Conservation (phyloP, 352 stramenopile genomes). For the Globisporangium polare region DNA sequence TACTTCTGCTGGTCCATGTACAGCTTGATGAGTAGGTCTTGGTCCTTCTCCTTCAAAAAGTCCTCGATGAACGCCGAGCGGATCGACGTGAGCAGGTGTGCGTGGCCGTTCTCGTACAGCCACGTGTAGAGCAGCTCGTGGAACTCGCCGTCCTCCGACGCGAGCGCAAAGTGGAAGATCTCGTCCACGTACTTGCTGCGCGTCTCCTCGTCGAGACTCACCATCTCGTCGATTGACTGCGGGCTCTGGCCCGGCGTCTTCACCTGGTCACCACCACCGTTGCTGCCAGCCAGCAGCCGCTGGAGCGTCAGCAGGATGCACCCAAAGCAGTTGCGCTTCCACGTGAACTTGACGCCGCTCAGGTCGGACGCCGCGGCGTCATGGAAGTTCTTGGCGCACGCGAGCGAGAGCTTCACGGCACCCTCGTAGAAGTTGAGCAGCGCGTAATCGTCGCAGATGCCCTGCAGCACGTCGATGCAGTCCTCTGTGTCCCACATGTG, state of each 20-base stretch:
- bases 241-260: slow-evolving; percentile 36
- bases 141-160: slow-evolving; percentile 68
- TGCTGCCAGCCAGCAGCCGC: slow-evolving; percentile 28
- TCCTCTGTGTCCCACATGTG: slow-evolving; percentile 85
- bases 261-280: slow-evolving; percentile 21
- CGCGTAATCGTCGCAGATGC: slow-evolving; percentile 79
- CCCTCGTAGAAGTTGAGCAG: slow-evolving; percentile 80
- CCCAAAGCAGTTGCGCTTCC: slow-evolving; percentile 75
- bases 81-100: slow-evolving; percentile 54
- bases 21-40: slow-evolving; percentile 80
- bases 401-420: slow-evolving; percentile 78
- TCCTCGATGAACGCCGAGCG: slow-evolving; percentile 76
- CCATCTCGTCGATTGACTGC: slow-evolving; percentile 73
- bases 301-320: slow-evolving; percentile 70
- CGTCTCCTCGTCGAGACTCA: slow-evolving; percentile 64
- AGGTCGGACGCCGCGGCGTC: slow-evolving; percentile 60
- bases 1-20: slow-evolving; percentile 89
- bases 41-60: slow-evolving; percentile 80
- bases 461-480: slow-evolving; percentile 68
- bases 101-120: slow-evolving; percentile 73
- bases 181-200: slow-evolving; percentile 64
- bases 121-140: slow-evolving; percentile 80
- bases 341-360: slow-evolving; percentile 56
- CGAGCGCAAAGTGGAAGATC: slow-evolving; percentile 70
- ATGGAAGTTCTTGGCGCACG: slow-evolving; percentile 77